These are phyloP conservation scores for Neonectria hederae DNA, from an alignment of 2,329 filamentous ascomycete genomes.

Conservation along the genomic window DNA sequence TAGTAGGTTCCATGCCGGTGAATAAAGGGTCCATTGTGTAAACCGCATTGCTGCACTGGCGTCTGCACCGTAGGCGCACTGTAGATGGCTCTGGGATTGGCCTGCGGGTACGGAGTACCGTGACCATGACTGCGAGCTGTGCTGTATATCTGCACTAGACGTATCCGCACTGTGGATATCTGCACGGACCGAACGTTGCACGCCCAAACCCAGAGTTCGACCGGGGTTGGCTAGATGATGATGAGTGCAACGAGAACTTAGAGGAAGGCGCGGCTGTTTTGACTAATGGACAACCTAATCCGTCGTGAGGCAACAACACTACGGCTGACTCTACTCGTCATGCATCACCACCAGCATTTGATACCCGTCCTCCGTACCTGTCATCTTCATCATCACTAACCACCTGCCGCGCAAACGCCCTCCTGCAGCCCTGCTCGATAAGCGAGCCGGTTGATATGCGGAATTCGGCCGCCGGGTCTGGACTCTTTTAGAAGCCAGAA, in stretches of 20 bases:
- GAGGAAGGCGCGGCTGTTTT: not conserved
- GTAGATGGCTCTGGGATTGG: not conserved
- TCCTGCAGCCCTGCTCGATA: not conserved
- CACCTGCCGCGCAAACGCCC: not conserved
- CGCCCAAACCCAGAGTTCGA: not conserved
- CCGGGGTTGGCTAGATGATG: not conserved
- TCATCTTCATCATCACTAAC: too few relatives aligned
- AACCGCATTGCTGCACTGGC: not conserved
- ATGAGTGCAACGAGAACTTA: not conserved
- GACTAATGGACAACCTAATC: not conserved
- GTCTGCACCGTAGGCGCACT: not conserved
- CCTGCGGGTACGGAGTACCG: not conserved
- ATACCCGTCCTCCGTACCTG: too few relatives aligned
- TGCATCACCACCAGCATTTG: not conserved
- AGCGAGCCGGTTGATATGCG: not conserved
- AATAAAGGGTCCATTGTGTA: not conserved
- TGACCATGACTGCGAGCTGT: too few relatives aligned
- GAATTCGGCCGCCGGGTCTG: not conserved
- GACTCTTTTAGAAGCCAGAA: not conserved
- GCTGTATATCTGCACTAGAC: not conserved
- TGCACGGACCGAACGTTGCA: not conserved
- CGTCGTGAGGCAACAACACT: not conserved
- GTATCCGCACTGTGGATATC: not conserved
- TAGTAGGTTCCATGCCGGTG: not conserved
- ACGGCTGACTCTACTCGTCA: not conserved